These are phyloP conservation scores for Aspergillus pseudotamarii DNA, from an alignment of 2,329 filamentous ascomycete species.

Conservation along the genomic window DNA sequence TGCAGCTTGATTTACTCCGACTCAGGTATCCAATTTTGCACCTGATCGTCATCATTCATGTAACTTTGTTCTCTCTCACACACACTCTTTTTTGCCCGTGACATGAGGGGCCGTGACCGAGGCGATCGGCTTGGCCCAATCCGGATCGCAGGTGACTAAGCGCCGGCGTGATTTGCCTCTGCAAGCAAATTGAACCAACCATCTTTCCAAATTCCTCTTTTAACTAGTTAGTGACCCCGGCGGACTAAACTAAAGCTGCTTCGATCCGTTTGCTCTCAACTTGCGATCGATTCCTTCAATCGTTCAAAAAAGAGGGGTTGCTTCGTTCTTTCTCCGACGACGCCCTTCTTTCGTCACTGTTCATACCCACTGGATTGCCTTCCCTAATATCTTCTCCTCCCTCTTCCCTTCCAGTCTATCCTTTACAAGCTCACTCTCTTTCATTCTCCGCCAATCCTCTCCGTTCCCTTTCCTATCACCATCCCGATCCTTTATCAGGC, in stretches of 20 bases:
- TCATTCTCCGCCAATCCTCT: constrained; percentile 6
- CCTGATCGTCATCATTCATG: neutral
- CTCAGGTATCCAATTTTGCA: neutral
- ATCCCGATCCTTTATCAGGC: constrained; percentile 11
- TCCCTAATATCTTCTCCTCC: neutral
- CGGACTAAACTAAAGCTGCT: constrained; percentile 6
- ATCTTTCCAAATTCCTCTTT: neutral
- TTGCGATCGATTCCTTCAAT: constrained; percentile 5
- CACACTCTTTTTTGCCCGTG: constrained; percentile 1
- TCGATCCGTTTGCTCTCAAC: neutral
- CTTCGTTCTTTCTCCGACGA: constrained; percentile 2
- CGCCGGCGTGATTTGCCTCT: constrained; percentile 6
- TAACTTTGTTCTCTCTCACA: neutral
- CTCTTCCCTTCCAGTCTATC: constrained; percentile 12
- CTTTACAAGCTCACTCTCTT: constrained; percentile 8
- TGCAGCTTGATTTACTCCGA: neutral
- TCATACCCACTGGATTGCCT: neutral
- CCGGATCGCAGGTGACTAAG: constrained; percentile 10
- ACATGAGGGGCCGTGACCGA: neutral
- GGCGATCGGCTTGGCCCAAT: constrained; percentile 9
- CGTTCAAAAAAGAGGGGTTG: constrained; percentile 12
- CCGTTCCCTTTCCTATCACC: constrained; percentile 10
- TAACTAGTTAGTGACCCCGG: neutral
- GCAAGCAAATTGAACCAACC: neutral
- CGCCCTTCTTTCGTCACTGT: constrained; percentile 9